These are phyloP conservation scores for Mycena amicta DNA, from an alignment of 768 basidiomycete species.

Conservation along the genomic window DNA sequence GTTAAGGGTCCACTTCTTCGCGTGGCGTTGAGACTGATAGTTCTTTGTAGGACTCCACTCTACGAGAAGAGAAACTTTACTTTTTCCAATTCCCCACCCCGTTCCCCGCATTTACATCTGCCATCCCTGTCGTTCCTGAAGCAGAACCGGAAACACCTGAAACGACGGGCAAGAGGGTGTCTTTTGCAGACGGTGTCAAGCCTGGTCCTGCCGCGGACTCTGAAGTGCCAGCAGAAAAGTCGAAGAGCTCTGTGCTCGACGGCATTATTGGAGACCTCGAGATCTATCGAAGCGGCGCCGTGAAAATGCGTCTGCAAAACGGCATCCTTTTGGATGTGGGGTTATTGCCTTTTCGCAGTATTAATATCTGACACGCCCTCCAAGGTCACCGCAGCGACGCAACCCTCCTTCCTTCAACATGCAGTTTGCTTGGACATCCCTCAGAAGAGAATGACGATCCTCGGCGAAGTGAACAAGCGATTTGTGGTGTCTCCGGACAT, in stretches of 20 bases:
- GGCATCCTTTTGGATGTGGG: slow-evolving; percentile 84
- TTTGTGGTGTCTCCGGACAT: slow-evolving; percentile 86
- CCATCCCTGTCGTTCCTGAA: slow-evolving; percentile 35
- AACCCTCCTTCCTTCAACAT: slow-evolving; percentile 87
- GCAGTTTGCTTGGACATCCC: slow-evolving; percentile 70
- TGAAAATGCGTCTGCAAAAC: slow-evolving; percentile 83
- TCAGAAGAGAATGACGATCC: slow-evolving; percentile 61
- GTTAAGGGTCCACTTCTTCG: slow-evolving; percentile 15
- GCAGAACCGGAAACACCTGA: slow-evolving; percentile 33
- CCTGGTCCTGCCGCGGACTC: slow-evolving; percentile 35
- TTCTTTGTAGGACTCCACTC: slow-evolving; percentile 47
- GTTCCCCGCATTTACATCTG: slow-evolving; percentile 68
- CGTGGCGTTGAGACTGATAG: too few species aligned
- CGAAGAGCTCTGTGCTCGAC: slow-evolving; percentile 56
- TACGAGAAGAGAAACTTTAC: slow-evolving; percentile 71
- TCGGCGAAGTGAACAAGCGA: slow-evolving; percentile 87
- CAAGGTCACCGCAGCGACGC: slow-evolving; percentile 81
- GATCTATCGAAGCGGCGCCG: slow-evolving; percentile 80
- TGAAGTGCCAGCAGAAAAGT: slow-evolving; percentile 30
- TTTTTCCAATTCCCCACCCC: slow-evolving; percentile 90
- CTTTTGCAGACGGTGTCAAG: slow-evolving; percentile 67
- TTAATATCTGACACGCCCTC: too few species aligned
- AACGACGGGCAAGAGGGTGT: slow-evolving; percentile 51
- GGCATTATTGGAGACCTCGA: slow-evolving; percentile 85
- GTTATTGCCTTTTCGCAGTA: too few species aligned